Base-by-base conservation (phyloP, 2,329 filamentous ascomycete species). In the Cordyceps tenuipes region DNA sequence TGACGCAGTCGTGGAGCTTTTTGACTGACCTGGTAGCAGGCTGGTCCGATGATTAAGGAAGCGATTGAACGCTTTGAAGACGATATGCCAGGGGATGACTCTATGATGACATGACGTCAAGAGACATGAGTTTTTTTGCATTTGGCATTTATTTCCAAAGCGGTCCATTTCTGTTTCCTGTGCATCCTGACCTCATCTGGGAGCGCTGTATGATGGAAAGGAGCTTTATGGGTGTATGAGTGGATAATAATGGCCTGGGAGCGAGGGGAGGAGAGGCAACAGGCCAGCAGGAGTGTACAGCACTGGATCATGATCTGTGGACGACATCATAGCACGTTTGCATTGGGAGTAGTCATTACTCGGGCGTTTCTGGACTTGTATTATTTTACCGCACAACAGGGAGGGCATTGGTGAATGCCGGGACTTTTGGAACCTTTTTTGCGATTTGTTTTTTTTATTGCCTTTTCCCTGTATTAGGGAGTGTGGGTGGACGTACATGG, bases 31-130 rank as follows among this genome's bases (percentile, higher is more conserved):
- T 8, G 44, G 34, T 9, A 21, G 58, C 65, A 96, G 92, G 91
- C 93, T 67, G 91, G 90, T 65, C 88, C 90, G 64, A 88, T 91
- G 72, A 97, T 99, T 74, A 99, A 97, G 75, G 91, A 96, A 71
- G 91, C 91, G 19, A 97, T 99, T 76, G 93, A 97, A 77, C 88
- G 87, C 67, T 82, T 97, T 61, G 91, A 96, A 68, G 87, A 91
- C 60, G 87, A 90, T 62, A 85, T 89, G 61, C 82, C 86, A 60
- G 85, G 89, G 73, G 82, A 86, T 63, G 83, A 86, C 70, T 84
- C 82, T 62, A 84, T 85, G 79, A 83, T 83, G 74, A 75, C 75
- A 74, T 83, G 73, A 81, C 64, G 63, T 65, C 68, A 71, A 62
- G 66, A 67, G 62, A 57, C 64, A 64, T 64, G 62, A 55, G 39